phyloP scores from a whole-genome alignment of 257 asterid species.

The Paraleonurus japonicus region DNA sequence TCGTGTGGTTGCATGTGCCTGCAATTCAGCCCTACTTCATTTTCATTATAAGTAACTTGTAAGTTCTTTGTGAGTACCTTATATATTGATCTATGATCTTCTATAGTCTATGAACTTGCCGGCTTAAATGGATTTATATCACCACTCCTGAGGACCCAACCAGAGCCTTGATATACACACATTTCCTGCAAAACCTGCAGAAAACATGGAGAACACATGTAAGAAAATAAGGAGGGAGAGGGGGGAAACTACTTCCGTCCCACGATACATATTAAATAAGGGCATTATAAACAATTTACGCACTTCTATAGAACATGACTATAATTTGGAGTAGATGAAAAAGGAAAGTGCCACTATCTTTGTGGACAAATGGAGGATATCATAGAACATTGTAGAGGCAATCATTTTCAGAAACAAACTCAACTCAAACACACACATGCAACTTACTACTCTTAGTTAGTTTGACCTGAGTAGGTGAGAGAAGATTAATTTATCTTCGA shows the following conservation, averaged over 20 bases:
- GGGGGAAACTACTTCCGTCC: too few species aligned
- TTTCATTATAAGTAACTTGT: neutral
- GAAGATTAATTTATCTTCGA: neutral
- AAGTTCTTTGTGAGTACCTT: neutral
- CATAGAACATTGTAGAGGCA: neutral
- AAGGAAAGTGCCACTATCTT: too few species aligned
- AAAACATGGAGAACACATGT: neutral
- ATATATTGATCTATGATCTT: neutral
- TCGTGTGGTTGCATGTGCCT: too few species aligned
- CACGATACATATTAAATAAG: too few species aligned
- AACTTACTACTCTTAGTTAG: neutral
- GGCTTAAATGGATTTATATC: slow-evolving; percentile 41
- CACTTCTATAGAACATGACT: too few species aligned
- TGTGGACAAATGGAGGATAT: too few species aligned
- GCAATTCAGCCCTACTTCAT: neutral
- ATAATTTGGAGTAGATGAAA: too few species aligned
- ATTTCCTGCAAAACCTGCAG: slow-evolving; percentile 72
- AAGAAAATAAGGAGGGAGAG: too few species aligned
- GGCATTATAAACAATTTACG: too few species aligned
- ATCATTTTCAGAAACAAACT: neutral
- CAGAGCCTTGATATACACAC: slow-evolving; percentile 55
- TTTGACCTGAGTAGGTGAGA: neutral
- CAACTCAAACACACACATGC: neutral
- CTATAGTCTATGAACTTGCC: neutral
- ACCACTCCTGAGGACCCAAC: slow-evolving; percentile 62